Evolutionary conservation across 73 alveolate species (phyloP), one percentile per base, ranked within the genome.

Genomic region (Effrenium voratum): DNA sequence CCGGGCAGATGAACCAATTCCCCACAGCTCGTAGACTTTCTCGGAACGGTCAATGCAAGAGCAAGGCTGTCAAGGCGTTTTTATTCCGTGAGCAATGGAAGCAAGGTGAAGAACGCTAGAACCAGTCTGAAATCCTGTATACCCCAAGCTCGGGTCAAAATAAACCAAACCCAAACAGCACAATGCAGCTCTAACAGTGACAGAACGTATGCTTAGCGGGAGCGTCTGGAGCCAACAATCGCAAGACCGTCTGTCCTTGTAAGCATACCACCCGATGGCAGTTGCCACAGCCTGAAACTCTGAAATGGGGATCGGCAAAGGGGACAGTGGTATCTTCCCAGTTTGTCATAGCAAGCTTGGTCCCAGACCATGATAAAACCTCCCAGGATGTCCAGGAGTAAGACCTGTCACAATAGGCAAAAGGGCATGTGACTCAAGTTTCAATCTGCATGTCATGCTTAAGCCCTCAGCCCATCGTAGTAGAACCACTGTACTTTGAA

Each of bases 181-280:
- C n/a, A 19, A 30, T 30, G 72, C 72, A 57, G 36, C 72, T 26
- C 8, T 24, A 57, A 32, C 72, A 57, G 34, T 32, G 72, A 32
- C 72, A 57, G 28, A 57, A 32, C 72, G 72, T 26, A 57, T 24
- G 72, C 34, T 32, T 24, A 0, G 32, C 34, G 36, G 72, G 34
- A 32, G 72, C 72, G 28, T 24, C 19, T 26, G 34, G 32, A 26
- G 28, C 36, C 19, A 4, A 57, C n/a, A n/a, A n/a, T n/a, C n/a
- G n/a, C n/a, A n/a, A 79, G 45, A 30, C 1, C 66, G 28, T 32
- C 32, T 5, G 86, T 46, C 97, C 97, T 90, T 90, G 97, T 90
- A 90, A 8, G 97, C 97, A 55, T 90, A 90, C 97, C 86, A 68
- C 57, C 97, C 97, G 36, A 90, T 46, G 30, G 76, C 97, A 46